A percentile compares a stretch with the other conserved stretches of the same genome.
These are phyloP conservation scores for Limtongia smithiae DNA, from an alignment of 805 yeast genomes.

Conservation along the genomic window DNA sequence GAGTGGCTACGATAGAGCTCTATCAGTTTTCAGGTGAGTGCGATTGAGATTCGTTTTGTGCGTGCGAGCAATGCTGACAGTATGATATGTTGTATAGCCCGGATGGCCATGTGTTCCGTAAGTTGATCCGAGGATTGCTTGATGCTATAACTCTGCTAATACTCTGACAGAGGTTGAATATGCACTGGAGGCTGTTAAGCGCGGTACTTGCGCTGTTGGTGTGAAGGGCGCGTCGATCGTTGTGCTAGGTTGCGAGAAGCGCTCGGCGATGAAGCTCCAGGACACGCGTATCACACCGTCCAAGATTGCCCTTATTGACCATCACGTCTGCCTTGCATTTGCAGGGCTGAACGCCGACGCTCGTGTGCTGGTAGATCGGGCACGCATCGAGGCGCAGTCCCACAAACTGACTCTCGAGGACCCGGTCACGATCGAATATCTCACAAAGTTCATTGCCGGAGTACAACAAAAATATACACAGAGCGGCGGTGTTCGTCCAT, in stretches of 20 bases:
- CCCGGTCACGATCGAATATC: conserved; percentile 83
- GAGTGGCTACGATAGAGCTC: conserved; percentile 99
- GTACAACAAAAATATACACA: conserved; percentile 96
- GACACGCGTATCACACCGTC: conserved; percentile 96
- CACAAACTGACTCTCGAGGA: conserved; percentile 93
- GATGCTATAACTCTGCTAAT: conserved; percentile 35
- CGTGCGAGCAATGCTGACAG: neutral
- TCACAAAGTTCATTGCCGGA: conserved; percentile 95
- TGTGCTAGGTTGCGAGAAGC: conserved; percentile 93
- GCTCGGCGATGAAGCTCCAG: conserved; percentile 91
- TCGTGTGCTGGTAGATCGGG: conserved; percentile 87
- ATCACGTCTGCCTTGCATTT: conserved; percentile 86
- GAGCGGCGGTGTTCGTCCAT: conserved; percentile 97
- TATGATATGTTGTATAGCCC: conserved; percentile 51
- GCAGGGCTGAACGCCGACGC: conserved; percentile 99
- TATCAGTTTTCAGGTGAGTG: conserved; percentile 90
- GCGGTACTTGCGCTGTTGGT: conserved; percentile 98
- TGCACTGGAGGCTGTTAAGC: conserved; percentile 94
- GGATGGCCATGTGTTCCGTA: conserved; percentile 96
- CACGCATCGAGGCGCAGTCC: conserved; percentile 94
- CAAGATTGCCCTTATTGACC: conserved; percentile 86
- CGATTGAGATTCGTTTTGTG: neutral
- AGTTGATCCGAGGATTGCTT: conserved; percentile 29
- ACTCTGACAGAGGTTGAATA: conserved; percentile 74
- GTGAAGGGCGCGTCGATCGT: conserved; percentile 86